phyloP scores from a whole-genome alignment of 2,329 filamentous ascomycete species.

The Diaporthe helianthi region DNA sequence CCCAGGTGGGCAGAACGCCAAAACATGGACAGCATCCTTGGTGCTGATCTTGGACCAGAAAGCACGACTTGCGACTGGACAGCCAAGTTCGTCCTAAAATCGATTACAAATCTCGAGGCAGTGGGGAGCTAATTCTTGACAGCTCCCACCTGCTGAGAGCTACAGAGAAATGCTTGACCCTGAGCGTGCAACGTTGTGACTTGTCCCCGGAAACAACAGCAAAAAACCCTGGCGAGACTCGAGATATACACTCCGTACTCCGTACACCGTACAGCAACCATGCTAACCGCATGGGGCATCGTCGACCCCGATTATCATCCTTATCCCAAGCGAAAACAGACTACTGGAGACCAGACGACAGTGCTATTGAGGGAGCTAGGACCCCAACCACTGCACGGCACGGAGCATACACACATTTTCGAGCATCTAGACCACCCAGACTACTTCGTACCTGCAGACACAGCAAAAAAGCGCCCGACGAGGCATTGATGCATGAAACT shows the following conservation, averaged over 20 bases:
- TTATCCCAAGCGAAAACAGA: slow-evolving; percentile 13
- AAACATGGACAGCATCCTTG: neutral
- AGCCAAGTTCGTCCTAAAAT: slow-evolving; percentile 8
- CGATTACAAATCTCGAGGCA: slow-evolving; percentile 26
- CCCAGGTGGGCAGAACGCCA: neutral
- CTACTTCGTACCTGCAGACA: neutral
- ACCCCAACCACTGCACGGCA: slow-evolving; percentile 13
- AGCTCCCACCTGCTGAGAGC: slow-evolving; percentile 11
- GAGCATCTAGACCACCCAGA: neutral
- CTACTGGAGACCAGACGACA: slow-evolving; percentile 2
- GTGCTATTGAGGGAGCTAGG: slow-evolving; percentile 5
- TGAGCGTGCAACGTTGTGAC: slow-evolving; percentile 24
- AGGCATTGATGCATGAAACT: slow-evolving; percentile 35
- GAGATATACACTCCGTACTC: neutral
- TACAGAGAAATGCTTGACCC: slow-evolving; percentile 23
- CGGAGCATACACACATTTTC: slow-evolving; percentile 8
- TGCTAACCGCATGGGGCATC: slow-evolving; percentile 17
- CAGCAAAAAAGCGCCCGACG: slow-evolving; percentile 15
- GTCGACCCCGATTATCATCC: slow-evolving; percentile 1
- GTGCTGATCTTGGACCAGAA: slow-evolving; percentile 1
- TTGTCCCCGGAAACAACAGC: slow-evolving; percentile 15
- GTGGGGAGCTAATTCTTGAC: slow-evolving; percentile 24
- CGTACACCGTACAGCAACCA: too few species aligned
- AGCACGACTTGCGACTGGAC: slow-evolving; percentile 28
- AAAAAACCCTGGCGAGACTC: neutral